phyloP scores from a whole-genome alignment of 2,329 filamentous ascomycete genomes.

The Phialemonium atrogriseum region DNA sequence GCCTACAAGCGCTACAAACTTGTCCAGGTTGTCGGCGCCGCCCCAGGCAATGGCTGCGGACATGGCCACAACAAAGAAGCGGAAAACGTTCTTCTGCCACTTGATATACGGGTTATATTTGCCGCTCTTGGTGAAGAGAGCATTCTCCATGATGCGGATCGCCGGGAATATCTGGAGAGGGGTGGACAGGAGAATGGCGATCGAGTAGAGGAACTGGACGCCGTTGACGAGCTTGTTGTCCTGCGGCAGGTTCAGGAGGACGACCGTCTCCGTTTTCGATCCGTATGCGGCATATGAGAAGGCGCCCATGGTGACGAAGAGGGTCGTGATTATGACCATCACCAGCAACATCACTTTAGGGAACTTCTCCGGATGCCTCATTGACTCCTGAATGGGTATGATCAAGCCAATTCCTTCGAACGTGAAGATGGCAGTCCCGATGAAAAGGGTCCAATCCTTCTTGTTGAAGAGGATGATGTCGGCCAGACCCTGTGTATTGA shows the following conservation, averaged over 20 bases:
- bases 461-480: slow-evolving; percentile 90
- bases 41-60: slow-evolving; percentile 87
- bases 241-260: slow-evolving; percentile 92
- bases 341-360: slow-evolving; percentile 79
- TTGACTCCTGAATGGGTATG: slow-evolving; percentile 96
- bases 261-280: slow-evolving; percentile 90
- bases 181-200: slow-evolving; percentile 92
- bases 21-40: slow-evolving; percentile 88
- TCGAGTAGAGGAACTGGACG: slow-evolving; percentile 94
- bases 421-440: slow-evolving; percentile 97
- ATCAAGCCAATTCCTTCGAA: slow-evolving; percentile 97
- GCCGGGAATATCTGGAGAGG: slow-evolving; percentile 96
- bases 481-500: slow-evolving; percentile 65
- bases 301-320: slow-evolving; percentile 87
- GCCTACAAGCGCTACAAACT: slow-evolving; percentile 92
- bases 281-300: slow-evolving; percentile 95
- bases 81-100: slow-evolving; percentile 98
- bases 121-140: slow-evolving; percentile 84
- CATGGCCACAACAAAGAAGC: slow-evolving; percentile 82
- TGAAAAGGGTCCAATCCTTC: slow-evolving; percentile 92
- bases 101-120: slow-evolving; percentile 99
- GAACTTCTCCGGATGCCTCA: slow-evolving; percentile 87
- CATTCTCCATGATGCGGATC: slow-evolving; percentile 92
- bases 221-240: slow-evolving; percentile 92
- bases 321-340: slow-evolving; percentile 88